phyloP scores from a whole-genome alignment of 768 basidiomycete genomes.

The Leucosporidium yakuticum region DNA sequence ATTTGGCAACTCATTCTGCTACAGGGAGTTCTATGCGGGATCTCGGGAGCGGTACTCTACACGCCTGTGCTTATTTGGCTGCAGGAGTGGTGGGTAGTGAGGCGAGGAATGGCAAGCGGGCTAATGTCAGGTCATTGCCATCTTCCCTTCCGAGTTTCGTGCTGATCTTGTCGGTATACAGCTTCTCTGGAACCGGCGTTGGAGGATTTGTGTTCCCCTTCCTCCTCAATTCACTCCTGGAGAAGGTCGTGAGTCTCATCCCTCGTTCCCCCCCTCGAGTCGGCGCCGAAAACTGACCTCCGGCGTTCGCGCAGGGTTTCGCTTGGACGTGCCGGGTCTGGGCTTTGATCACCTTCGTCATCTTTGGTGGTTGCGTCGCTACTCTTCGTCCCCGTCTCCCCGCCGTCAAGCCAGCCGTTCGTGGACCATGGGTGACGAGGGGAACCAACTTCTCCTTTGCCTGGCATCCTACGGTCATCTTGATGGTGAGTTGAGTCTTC shows the following conservation, averaged over 20 bases:
- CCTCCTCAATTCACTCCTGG: slow-evolving; percentile 5
- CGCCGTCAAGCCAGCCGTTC: not conserved
- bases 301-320: slow-evolving; percentile 5
- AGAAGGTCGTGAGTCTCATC: not conserved
- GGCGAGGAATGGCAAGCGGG: slow-evolving; percentile 17
- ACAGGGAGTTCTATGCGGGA: slow-evolving; percentile 20
- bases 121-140: slow-evolving; percentile 14
- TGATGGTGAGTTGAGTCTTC: slow-evolving; percentile 30
- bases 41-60: slow-evolving; percentile 14
- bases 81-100: slow-evolving; percentile 18
- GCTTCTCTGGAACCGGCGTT: not conserved
- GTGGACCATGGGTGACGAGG: not conserved
- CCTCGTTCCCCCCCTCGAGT: not conserved
- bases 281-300: not conserved
- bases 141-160: not conserved
- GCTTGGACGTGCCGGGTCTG: slow-evolving; percentile 28
- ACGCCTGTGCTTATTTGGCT: slow-evolving; percentile 25
- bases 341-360: slow-evolving; percentile 11
- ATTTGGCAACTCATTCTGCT: slow-evolving; percentile 29
- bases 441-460: not conserved
- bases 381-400: not conserved
- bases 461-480: slow-evolving; percentile 12
- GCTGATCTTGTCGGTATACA: not conserved
- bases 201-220: slow-evolving; percentile 28
- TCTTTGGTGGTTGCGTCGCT: not conserved